Percentiles rank a stretch among this genome's conserved stretches.
phyloP scores from a whole-genome alignment of 345 rosid genomes.

The Salix brachista region DNA sequence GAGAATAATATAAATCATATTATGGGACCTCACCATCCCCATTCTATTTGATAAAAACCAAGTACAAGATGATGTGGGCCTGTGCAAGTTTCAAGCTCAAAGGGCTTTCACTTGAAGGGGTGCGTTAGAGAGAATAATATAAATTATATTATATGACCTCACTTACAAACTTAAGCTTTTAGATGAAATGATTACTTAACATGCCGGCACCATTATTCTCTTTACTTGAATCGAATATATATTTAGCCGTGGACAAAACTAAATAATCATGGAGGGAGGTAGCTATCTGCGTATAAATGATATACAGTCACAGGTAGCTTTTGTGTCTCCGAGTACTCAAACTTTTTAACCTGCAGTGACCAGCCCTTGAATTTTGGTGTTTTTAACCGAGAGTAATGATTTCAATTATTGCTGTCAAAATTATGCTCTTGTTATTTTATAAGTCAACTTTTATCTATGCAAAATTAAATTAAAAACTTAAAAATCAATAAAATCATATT shows the following conservation, averaged over 20 bases:
- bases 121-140: no score
- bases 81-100: no score
- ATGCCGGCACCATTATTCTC: neutral
- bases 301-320: neutral
- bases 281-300: no score
- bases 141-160: no score
- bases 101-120: fast-evolving
- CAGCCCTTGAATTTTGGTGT: neutral
- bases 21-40: fast-evolving
- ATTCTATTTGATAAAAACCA: no score
- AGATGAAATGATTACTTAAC: fast-evolving
- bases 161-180: no score
- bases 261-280: neutral
- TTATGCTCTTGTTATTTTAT: no score
- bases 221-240: neutral
- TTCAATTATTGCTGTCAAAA: neutral
- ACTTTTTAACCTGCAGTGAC: neutral
- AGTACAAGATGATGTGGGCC: no score
- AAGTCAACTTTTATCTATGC: no score
- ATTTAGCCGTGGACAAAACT: neutral
- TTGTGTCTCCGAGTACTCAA: neutral
- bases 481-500: no score
- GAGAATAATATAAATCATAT: no score
- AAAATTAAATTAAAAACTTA: no score
- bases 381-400: slow-evolving; percentile 1